phyloP scores from a whole-genome alignment of 139 green algal genomes.

The Diplosphaera chodatii region DNA sequence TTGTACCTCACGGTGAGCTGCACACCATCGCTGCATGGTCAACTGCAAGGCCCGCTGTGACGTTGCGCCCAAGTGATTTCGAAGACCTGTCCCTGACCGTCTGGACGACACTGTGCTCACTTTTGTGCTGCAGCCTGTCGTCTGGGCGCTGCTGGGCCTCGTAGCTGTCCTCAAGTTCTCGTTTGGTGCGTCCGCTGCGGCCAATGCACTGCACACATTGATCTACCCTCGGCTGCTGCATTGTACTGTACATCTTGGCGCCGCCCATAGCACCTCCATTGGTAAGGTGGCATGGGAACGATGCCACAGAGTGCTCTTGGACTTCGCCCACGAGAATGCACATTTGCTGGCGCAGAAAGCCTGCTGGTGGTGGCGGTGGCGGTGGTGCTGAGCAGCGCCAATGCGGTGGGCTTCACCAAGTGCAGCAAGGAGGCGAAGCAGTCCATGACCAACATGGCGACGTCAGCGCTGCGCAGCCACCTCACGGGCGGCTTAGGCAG shows the following conservation, averaged over 20 bases:
- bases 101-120: neutral
- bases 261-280: no score
- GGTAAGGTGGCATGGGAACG: no score
- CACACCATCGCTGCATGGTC: neutral
- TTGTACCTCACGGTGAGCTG: slow-evolving; percentile 44
- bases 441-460: slow-evolving; percentile 22
- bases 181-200: slow-evolving; percentile 57
- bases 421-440: slow-evolving; percentile 67
- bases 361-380: slow-evolving; percentile 79
- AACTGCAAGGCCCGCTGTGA: neutral
- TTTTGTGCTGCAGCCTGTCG: slow-evolving; percentile 20
- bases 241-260: no score
- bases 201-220: no score
- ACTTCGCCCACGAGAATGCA: no score
- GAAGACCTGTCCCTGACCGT: neutral
- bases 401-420: slow-evolving; percentile 85
- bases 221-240: no score
- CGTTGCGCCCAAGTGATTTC: neutral
- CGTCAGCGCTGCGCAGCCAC: slow-evolving; percentile 12
- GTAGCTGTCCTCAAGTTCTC: slow-evolving; percentile 60
- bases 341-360: slow-evolving; percentile 54
- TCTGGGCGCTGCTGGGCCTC: slow-evolving; percentile 61
- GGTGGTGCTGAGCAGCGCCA: slow-evolving; percentile 64
- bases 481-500: slow-evolving; percentile 12
- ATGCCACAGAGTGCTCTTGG: no score